Percentiles rank a stretch among this genome's conserved stretches.
These are phyloP conservation scores for Pleurotus sapidus DNA, from an alignment of 768 basidiomycete species.

Conservation along the genomic window DNA sequence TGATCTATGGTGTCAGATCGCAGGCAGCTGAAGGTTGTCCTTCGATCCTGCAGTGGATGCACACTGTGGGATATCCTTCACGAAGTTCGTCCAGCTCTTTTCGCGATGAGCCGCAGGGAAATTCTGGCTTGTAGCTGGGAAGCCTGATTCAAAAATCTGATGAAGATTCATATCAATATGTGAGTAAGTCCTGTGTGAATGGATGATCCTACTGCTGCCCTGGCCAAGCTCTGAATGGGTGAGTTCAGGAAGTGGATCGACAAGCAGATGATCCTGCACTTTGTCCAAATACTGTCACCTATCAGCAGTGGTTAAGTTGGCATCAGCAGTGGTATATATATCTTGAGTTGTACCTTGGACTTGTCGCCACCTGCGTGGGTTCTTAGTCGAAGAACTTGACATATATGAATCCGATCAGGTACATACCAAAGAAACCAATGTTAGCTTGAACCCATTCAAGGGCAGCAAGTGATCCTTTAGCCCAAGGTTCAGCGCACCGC, in stretches of 20 bases:
- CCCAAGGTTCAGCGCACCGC: conserved; percentile 35
- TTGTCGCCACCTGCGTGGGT: conserved; percentile 35
- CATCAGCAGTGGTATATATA: not conserved
- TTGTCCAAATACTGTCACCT: conserved; percentile 46
- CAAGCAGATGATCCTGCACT: conserved; percentile 46
- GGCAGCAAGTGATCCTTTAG: conserved; percentile 38
- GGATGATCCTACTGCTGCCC: conserved; percentile 23
- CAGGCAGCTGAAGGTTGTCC: conserved; percentile 28
- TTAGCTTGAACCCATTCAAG: conserved; percentile 51
- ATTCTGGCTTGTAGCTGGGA: conserved; percentile 25
- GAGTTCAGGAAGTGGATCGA: conserved; percentile 33
- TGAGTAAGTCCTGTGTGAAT: not conserved
- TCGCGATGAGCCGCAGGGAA: conserved; percentile 24
- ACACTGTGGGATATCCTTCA: conserved; percentile 23
- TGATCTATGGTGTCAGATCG: conserved; percentile 19
- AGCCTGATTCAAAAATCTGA: conserved; percentile 44
- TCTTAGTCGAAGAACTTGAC: not conserved
- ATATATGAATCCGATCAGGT: too few species aligned
- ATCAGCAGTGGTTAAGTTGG: not conserved
- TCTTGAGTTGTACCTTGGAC: conserved; percentile 23
- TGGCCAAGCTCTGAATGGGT: conserved; percentile 20
- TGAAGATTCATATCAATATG: too few species aligned
- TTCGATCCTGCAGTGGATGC: conserved; percentile 22
- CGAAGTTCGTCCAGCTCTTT: conserved; percentile 26
- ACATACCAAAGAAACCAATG: conserved; percentile 46